Conservation (phyloP, 2,329 filamentous ascomycete species). For the Fusarium bactridioides region DNA sequence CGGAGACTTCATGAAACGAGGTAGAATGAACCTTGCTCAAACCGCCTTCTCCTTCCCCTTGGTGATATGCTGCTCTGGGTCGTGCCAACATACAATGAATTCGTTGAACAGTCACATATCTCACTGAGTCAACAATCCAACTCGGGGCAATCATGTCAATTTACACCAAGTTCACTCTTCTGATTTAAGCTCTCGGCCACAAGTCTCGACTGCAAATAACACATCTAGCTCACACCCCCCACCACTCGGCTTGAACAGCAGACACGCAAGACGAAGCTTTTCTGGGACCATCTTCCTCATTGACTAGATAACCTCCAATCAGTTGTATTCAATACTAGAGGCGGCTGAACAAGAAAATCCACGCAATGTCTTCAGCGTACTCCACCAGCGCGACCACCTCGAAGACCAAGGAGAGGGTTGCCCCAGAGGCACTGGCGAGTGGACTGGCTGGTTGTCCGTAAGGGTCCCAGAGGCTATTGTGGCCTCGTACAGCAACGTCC, state of each 20-base stretch:
- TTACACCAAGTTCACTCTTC: rapidly evolving
- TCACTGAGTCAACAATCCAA: neutral
- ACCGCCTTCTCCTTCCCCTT: neutral
- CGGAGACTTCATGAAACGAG: rapidly evolving
- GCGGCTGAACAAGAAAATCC: neutral
- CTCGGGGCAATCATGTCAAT: rapidly evolving
- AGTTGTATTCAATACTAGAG: neutral
- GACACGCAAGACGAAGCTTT: rapidly evolving
- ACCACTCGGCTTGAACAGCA: rapidly evolving
- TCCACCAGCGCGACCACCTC: neutral
- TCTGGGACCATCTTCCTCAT: rapidly evolving
- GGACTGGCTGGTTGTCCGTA: neutral
- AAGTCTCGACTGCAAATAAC: neutral
- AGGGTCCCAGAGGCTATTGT: neutral
- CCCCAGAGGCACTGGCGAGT: neutral
- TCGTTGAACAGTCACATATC: rapidly evolving
- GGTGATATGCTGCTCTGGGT: rapidly evolving
- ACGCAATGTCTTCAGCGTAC: neutral
- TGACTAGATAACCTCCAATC: neutral
- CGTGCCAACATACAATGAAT: rapidly evolving
- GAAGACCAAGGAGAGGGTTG: neutral
- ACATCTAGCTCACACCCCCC: neutral
- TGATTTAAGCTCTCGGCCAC: neutral
- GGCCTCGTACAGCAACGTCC: neutral
- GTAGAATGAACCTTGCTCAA: rapidly evolving